Evolutionary conservation across 2,329 filamentous ascomycete species (phyloP).

Genomic region (Biscogniauxia mediterranea): DNA sequence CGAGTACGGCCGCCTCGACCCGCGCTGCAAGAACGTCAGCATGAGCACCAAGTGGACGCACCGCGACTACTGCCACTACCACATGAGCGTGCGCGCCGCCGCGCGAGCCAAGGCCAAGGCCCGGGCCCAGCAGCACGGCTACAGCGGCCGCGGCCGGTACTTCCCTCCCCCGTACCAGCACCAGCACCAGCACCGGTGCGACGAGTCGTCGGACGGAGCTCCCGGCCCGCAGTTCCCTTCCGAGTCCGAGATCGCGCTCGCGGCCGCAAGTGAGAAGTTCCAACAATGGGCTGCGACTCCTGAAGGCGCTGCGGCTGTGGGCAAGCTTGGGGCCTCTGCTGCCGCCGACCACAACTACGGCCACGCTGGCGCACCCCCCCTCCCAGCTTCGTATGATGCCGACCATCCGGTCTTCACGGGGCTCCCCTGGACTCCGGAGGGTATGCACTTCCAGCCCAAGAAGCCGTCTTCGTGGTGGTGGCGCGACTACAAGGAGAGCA

Average conservation of each 20-base stretch:
- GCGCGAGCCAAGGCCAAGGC: neutral
- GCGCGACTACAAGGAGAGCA: neutral
- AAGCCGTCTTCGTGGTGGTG: neutral
- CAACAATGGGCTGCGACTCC: too few relatives aligned
- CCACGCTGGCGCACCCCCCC: too few relatives aligned
- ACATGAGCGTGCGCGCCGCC: slow-evolving; percentile 4
- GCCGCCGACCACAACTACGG: too few relatives aligned
- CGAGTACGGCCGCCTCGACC: slow-evolving; percentile 14
- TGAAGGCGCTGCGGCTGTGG: too few relatives aligned
- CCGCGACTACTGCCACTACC: slow-evolving; percentile 23
- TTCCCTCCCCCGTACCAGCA: neutral
- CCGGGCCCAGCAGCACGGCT: neutral
- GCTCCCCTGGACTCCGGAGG: too few relatives aligned
- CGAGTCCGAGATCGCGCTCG: too few relatives aligned
- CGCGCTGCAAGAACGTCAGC: slow-evolving; percentile 18
- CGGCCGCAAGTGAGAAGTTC: too few relatives aligned
- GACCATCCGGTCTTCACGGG: neutral
- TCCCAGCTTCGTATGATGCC: too few relatives aligned
- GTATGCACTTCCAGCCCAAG: neutral
- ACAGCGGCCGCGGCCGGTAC: neutral
- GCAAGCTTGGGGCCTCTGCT: too few relatives aligned
- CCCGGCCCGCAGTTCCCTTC: too few relatives aligned
- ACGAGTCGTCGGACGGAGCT: too few relatives aligned
- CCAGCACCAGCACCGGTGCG: neutral
- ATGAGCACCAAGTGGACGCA: slow-evolving; percentile 15